These are phyloP conservation scores for Dactylis glomerata DNA, from an alignment of 176 grass and related monocot genomes.

Conservation along the genomic window DNA sequence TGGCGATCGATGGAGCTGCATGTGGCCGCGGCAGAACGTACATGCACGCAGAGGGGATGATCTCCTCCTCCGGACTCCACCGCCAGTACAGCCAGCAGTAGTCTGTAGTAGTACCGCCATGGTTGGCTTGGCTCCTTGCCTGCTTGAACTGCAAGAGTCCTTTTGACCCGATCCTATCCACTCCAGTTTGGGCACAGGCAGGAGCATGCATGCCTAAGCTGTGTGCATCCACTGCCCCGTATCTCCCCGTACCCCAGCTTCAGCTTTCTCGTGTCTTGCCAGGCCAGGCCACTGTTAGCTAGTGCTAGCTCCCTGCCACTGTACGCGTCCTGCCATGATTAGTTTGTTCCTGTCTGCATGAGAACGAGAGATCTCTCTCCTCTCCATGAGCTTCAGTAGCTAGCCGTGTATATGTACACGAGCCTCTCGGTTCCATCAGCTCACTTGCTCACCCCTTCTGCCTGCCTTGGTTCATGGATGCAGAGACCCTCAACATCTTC, in stretches of 20 bases:
- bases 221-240: constrained; percentile 16
- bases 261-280: constrained; percentile 51
- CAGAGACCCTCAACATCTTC: constrained; percentile 99
- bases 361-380: neutral
- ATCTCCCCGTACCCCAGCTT: constrained; percentile 16
- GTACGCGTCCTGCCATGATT: constrained; percentile 37
- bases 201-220: constrained; percentile 21
- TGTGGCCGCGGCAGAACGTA: constrained; percentile 46
- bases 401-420: neutral
- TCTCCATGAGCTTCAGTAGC: neutral
- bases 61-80: constrained; percentile 25
- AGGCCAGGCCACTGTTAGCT: neutral
- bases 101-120: neutral
- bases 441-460: constrained; percentile 5
- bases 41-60: constrained; percentile 42
- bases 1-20: constrained; percentile 42
- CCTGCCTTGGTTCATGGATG: constrained; percentile 55
- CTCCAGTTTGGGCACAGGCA: constrained; percentile 34
- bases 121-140: neutral
- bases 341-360: constrained; percentile 35
- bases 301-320: neutral
- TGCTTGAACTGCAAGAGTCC: neutral
- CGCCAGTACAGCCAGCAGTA: neutral
- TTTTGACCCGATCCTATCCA: constrained; percentile 51
- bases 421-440: constrained; percentile 20